phyloP scores from a whole-genome alignment of 2,329 filamentous ascomycete species.

The Diaporthe citrichinensis region DNA sequence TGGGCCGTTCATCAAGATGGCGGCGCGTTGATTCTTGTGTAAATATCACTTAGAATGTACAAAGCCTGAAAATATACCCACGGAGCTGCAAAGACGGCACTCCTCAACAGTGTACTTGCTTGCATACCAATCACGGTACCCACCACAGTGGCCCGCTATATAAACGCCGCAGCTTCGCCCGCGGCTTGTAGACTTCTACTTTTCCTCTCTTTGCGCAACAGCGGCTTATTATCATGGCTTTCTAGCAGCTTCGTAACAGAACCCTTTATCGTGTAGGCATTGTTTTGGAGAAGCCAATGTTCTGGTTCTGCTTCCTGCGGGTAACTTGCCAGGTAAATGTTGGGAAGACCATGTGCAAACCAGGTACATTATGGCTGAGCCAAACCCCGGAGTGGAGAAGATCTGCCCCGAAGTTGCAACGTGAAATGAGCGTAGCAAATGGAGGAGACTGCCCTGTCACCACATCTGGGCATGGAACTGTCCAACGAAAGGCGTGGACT shows the following conservation, averaged over 20 bases:
- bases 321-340: not conserved
- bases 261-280: not conserved
- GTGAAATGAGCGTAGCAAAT: not conserved
- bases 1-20: too few species aligned
- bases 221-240: too few species aligned
- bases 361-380: too few species aligned
- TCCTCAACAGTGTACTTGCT: not conserved
- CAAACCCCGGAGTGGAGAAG: too few species aligned
- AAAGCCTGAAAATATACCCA: not conserved
- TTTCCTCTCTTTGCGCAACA: too few species aligned
- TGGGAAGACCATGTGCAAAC: not conserved
- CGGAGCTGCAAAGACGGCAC: not conserved
- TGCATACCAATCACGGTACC: too few species aligned
- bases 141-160: too few species aligned
- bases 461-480: not conserved
- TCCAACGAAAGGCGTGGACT: not conserved
- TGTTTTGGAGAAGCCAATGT: not conserved
- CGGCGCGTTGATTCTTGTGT: not conserved
- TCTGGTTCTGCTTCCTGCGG: not conserved
- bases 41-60: conserved; percentile 14
- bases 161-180: too few species aligned
- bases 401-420: not conserved
- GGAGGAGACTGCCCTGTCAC: not conserved
- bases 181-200: too few species aligned
- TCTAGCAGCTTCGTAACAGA: too few species aligned